Base-by-base conservation (phyloP, 306 rosid genomes). In the Mimosa bimucronata region DNA sequence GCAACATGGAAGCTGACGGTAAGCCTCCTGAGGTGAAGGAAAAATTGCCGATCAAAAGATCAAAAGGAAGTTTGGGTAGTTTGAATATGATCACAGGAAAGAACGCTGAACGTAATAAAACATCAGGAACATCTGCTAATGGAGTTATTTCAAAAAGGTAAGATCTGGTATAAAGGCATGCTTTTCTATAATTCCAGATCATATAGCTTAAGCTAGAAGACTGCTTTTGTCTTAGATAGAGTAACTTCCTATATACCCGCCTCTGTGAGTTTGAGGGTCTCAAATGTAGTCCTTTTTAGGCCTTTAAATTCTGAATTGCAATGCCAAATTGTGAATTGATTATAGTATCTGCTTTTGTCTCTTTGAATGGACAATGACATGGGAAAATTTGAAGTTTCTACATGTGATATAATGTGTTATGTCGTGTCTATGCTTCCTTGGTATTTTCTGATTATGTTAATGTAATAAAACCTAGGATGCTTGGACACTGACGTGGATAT, bases 51-150 rank as follows among this genome's bases (percentile, higher is more conserved):
- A 95, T 93, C 68, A 95, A 95, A 87, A 89, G 99, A 89, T 95
- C 98, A 21, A 95, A 93, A 80, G 99, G 99, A 93, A 95, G 98
- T 85, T 83, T 93, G 83, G 98, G 98, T 73, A 92, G 98, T 87
- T 90, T 95, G 89, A 95, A 90, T 88, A 95, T 95, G 97, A 89
- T 95, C 78, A 93, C 99, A 3, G 94, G 99, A 88, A 95, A 91
- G 88, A 90, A 89, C 85, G 91, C 87, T 52, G 97, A 91, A 79
- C 92, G 64, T 66, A 83, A 88, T 81, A 95, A 91, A 91, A 80
- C 94, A 71, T 81, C 91, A 9, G 96, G 98, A 46, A 73, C 92
- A 83, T 88, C 97, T 71, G 89, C 91, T 68, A 91, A 91, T 82
- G 98, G 98, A 83, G 73, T 71, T 86, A 88, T 89, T 80, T 91